A percentile compares a stretch with the other conserved stretches of the same genome.
Conservation (phyloP, 2,329 filamentous ascomycete genomes). For the Hymenoscyphus infarciens region DNA sequence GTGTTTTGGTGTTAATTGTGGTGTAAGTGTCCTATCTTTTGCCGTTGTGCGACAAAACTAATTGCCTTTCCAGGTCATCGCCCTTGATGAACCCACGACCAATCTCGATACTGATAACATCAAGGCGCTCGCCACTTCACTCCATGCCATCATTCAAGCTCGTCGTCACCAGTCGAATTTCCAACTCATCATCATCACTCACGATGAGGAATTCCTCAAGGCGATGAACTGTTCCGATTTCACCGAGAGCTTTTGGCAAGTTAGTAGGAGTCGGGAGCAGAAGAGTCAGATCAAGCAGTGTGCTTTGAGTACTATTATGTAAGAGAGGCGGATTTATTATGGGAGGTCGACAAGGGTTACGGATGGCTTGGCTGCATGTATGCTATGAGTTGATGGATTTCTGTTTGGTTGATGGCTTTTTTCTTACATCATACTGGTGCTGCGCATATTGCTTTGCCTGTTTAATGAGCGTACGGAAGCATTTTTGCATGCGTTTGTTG, state of each 20-base stretch:
- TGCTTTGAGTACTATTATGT: slow-evolving; percentile 22
- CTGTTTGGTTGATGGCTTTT: too few relatives aligned
- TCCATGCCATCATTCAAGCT: slow-evolving; percentile 82
- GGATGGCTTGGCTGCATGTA: too few relatives aligned
- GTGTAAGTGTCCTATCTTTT: slow-evolving; percentile 40
- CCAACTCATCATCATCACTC: slow-evolving; percentile 96
- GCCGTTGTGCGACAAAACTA: background rate
- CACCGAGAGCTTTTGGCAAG: slow-evolving; percentile 85
- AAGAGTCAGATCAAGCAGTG: slow-evolving; percentile 73
- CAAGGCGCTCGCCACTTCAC: slow-evolving; percentile 74
- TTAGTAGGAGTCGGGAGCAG: slow-evolving; percentile 77
- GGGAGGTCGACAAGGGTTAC: background rate
- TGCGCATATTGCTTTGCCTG: too few relatives aligned
- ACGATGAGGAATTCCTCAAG: slow-evolving; percentile 93
- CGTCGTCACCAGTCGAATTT: slow-evolving; percentile 88
- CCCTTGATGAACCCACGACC: slow-evolving; percentile 94
- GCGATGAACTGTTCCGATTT: slow-evolving; percentile 95
- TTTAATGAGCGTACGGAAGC: too few relatives aligned
- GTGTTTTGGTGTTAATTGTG: slow-evolving; percentile 94
- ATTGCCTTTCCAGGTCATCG: slow-evolving; percentile 59
- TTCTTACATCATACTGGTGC: too few relatives aligned
- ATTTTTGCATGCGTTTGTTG: too few relatives aligned
- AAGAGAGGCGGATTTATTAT: background rate
- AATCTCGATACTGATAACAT: slow-evolving; percentile 97
- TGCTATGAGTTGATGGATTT: too few relatives aligned